Conservation (phyloP, 2,329 filamentous ascomycete species). For the Mariannaea sp. region DNA sequence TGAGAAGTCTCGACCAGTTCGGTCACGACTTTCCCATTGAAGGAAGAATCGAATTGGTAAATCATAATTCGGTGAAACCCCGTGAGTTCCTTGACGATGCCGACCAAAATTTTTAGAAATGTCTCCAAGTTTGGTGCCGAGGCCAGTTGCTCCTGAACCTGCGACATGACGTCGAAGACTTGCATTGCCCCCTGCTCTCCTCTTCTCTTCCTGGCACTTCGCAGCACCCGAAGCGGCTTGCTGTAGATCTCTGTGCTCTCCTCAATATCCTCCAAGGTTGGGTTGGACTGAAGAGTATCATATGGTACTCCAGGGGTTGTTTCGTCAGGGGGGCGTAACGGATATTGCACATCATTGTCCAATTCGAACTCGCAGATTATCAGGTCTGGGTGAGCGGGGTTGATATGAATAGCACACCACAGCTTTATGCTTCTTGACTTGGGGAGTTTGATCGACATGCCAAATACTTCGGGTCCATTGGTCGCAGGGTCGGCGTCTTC, state of each 20-base stretch:
- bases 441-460: constrained; percentile 69
- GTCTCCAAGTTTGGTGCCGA: constrained; percentile 70
- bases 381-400: constrained; percentile 67
- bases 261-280: constrained; percentile 73
- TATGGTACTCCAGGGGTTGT: constrained; percentile 66
- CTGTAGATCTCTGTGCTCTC: constrained; percentile 78
- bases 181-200: constrained; percentile 86
- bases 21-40: constrained; percentile 86
- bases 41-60: constrained; percentile 83
- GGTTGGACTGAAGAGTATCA: constrained; percentile 74
- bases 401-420: constrained; percentile 87
- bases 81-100: constrained; percentile 86
- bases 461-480: constrained; percentile 87
- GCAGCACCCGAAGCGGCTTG: constrained; percentile 75
- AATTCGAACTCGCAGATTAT: constrained; percentile 89
- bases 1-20: constrained; percentile 81
- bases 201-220: constrained; percentile 74
- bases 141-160: constrained; percentile 85
- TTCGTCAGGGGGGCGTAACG: constrained; percentile 67
- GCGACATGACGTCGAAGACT: constrained; percentile 89
- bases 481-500: constrained; percentile 75
- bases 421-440: constrained; percentile 66
- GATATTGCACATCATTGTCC: constrained; percentile 74
- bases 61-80: constrained; percentile 93
- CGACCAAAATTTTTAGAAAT: constrained; percentile 81